Evolutionary conservation across 805 yeast genomes (phyloP).

Genomic region (Candida loeiensis): DNA sequence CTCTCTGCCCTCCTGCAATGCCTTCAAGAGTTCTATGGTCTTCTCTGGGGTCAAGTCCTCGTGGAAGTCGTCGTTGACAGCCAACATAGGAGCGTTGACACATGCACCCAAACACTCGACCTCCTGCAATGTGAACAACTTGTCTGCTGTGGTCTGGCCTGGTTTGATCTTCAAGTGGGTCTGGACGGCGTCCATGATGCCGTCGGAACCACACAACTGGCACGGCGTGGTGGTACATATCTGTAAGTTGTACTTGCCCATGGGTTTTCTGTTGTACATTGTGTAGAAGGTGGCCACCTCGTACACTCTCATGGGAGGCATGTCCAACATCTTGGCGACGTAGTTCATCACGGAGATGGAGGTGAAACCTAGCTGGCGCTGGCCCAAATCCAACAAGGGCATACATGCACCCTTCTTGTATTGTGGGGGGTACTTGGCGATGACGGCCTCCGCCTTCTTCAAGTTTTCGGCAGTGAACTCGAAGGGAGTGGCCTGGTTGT

Average conservation of each 20-base stretch:
- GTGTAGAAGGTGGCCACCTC: constrained; percentile 92
- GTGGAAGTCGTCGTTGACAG: constrained; percentile 74
- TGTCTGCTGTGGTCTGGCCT: constrained; percentile 75
- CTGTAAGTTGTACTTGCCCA: constrained; percentile 81
- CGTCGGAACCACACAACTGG: constrained; percentile 78
- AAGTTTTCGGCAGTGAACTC: constrained; percentile 66
- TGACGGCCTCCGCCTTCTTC: constrained; percentile 65
- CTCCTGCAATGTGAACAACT: constrained; percentile 75
- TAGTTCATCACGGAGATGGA: constrained; percentile 87
- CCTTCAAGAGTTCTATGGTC: constrained; percentile 57
- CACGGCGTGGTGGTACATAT: constrained; percentile 91
- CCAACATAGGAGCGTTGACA: constrained; percentile 87
- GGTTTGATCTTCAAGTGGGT: constrained; percentile 60
- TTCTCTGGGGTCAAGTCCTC: constrained; percentile 77
- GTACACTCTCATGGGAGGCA: constrained; percentile 93
- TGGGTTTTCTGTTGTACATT: constrained; percentile 82
- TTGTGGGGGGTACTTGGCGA: constrained; percentile 79
- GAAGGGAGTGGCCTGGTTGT: constrained; percentile 66
- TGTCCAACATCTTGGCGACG: constrained; percentile 76
- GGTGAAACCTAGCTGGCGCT: constrained; percentile 82
- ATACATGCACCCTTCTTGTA: constrained; percentile 84
- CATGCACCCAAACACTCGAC: constrained; percentile 93
- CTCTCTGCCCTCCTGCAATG: constrained; percentile 59
- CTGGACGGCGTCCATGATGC: constrained; percentile 67
- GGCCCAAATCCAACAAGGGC: constrained; percentile 85